phyloP scores from a whole-genome alignment of 2,329 filamentous ascomycete species.

The Pseudopithomyces maydicus region DNA sequence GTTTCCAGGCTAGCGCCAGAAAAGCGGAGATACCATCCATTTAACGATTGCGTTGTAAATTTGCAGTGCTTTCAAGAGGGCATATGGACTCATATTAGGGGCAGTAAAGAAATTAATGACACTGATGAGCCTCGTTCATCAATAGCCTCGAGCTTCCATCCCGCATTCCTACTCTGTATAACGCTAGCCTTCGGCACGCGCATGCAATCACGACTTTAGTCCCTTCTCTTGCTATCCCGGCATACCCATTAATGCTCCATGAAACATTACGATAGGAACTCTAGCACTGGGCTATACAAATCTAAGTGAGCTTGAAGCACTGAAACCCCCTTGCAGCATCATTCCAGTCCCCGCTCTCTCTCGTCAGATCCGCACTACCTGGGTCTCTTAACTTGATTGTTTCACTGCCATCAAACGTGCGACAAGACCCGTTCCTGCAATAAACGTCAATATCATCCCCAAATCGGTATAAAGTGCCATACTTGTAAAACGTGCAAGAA shows the following conservation, averaged over 20 bases:
- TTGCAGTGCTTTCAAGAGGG: constrained; percentile 2
- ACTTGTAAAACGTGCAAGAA: constrained; percentile 36
- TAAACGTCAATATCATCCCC: background rate
- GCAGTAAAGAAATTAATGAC: background rate
- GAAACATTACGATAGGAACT: too few relatives aligned
- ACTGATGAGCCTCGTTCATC: background rate
- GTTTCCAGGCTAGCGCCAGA: background rate
- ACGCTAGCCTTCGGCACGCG: too few relatives aligned
- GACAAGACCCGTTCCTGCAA: constrained; percentile 24
- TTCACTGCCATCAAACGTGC: constrained; percentile 12
- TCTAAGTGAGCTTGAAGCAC: constrained; percentile 1
- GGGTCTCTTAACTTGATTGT: constrained; percentile 18
- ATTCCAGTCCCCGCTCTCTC: constrained; percentile 23
- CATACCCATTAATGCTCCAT: too few relatives aligned
- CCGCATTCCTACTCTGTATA: too few relatives aligned
- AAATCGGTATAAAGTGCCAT: constrained; percentile 6
- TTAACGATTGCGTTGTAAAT: constrained; percentile 1
- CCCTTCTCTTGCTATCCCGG: too few relatives aligned
- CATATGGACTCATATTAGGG: background rate
- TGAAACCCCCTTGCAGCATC: constrained; percentile 16
- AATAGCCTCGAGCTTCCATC: too few relatives aligned
- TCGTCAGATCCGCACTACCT: constrained; percentile 21
- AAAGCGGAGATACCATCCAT: constrained; percentile 16
- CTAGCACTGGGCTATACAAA: too few relatives aligned
- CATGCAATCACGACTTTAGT: too few relatives aligned